Base-by-base conservation (phyloP, 208 protist species). In the Borovskyia barvae region DNA sequence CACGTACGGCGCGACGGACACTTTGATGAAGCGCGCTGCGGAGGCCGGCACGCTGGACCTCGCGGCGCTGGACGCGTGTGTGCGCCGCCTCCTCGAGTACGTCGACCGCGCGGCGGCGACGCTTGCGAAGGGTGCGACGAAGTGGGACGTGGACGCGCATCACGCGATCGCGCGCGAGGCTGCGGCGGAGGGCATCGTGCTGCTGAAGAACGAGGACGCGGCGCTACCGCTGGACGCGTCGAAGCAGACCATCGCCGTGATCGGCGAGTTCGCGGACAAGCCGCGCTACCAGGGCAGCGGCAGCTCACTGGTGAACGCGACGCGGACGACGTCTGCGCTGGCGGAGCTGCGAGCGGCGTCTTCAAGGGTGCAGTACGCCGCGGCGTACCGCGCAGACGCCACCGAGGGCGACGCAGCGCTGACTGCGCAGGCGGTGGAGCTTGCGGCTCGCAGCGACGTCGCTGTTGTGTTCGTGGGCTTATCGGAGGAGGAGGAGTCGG, bases 181-280 rank as follows among this genome's bases (percentile, higher is more conserved):
- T 7, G 74, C 75, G 3, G 71, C 11, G n/a, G 67, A 46, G 20
- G 49, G 45, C 37, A 71, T 71, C 8, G 77, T 86, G 19, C 67
- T 86, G 11, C 59, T 86, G 25, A 80, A 86, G 72, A 86, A 86
- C 49, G 62, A 82, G 12, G 37, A 72, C 24, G 43, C 30, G 24
- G 28, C 55, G 32, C 63, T 81, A 17, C 61, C 61, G 29, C 36
- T 74, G 50, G n/a, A 52, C 8, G 25, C 32, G 39, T 36, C 37
- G 26, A 29, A 36, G 35, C 75, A 43, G 49, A n/a, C n/a, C n/a
- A 46, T 75, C 17, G 51, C 43, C 22, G 58, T 75, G 17, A 47
- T 79, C 15, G 55, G 43, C 33, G 36, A 64, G 48, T 28, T 74
- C 12, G 67, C 61, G 32, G 29, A 59, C 15, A 43, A 57, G 37